Evolutionary conservation across 352 stramenopile species (phyloP).

Genomic region (Globisporangium rhizosaccharum): DNA sequence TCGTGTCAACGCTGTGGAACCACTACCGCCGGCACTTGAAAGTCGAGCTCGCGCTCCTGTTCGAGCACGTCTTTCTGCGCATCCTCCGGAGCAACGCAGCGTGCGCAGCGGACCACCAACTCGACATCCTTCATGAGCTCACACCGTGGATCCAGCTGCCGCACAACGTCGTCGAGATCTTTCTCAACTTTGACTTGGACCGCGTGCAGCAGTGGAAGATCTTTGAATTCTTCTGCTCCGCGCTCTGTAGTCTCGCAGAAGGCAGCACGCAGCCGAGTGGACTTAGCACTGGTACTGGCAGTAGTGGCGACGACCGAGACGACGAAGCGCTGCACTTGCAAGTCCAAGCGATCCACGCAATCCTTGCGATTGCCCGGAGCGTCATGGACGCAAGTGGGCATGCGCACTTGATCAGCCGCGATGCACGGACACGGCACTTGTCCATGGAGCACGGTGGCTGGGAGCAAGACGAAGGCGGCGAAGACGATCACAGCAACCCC

Average conservation of each 20-base stretch:
- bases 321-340: slow-evolving; percentile 40
- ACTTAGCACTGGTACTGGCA: not conserved
- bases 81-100: slow-evolving; percentile 51
- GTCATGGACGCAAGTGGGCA: slow-evolving; percentile 85
- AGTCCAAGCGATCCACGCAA: slow-evolving; percentile 59
- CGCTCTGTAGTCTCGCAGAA: slow-evolving; percentile 72
- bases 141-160: slow-evolving; percentile 74
- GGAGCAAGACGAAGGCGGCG: slow-evolving; percentile 68
- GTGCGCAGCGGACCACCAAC: slow-evolving; percentile 48
- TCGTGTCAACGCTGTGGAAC: slow-evolving; percentile 81
- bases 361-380: slow-evolving; percentile 75
- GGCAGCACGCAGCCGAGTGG: slow-evolving; percentile 18
- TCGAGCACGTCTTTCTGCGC: slow-evolving; percentile 76
- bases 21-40: slow-evolving; percentile 82
- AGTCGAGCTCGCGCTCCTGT: slow-evolving; percentile 74
- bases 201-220: slow-evolving; percentile 87
- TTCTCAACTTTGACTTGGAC: slow-evolving; percentile 86
- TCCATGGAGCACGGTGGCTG: slow-evolving; percentile 84
- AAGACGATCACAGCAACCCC: not conserved
- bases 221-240: slow-evolving; percentile 77
- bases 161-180: slow-evolving; percentile 86
- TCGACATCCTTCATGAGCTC: slow-evolving; percentile 78
- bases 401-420: slow-evolving; percentile 77
- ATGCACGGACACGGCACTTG: slow-evolving; percentile 64
- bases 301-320: slow-evolving; percentile 26